Evolutionary conservation across 768 basidiomycete species (phyloP).

Genomic region (Daedalea quercina): DNA sequence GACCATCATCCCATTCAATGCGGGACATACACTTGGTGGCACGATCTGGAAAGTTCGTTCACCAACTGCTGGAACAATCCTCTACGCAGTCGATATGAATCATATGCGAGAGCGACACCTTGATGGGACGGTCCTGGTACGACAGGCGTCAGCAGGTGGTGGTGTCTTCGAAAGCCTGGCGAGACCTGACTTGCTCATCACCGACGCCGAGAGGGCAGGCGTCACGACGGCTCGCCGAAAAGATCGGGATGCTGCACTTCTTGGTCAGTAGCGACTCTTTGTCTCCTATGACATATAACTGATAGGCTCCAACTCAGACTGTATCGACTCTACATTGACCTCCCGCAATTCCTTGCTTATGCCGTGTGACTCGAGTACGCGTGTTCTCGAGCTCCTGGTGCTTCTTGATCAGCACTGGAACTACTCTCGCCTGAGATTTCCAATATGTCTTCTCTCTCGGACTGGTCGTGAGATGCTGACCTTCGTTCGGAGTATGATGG

Average conservation of each 20-base stretch:
- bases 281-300: conserved; percentile 3
- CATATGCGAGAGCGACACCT: conserved; percentile 95
- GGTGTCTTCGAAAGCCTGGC: conserved; percentile 82
- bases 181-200: conserved; percentile 88
- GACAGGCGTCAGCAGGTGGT: conserved; percentile 64
- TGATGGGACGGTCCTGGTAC: conserved; percentile 85
- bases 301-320: conserved; percentile 42
- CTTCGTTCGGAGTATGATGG: conserved; percentile 95
- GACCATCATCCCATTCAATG: conserved; percentile 92
- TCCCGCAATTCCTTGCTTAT: conserved; percentile 79
- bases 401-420: conserved; percentile 97
- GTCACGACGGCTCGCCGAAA: conserved; percentile 83
- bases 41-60: conserved; percentile 99
- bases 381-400: conserved; percentile 93
- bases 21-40: conserved; percentile 93
- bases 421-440: conserved; percentile 75
- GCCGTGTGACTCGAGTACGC: conserved; percentile 90
- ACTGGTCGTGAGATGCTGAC: conserved; percentile 92
- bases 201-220: conserved; percentile 80
- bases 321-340: conserved; percentile 80
- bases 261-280: conserved; percentile 45
- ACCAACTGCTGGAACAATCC: conserved; percentile 89
- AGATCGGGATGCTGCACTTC: conserved; percentile 83
- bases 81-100: conserved; percentile 94
- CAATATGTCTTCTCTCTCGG: conserved; percentile 89